Conservation (phyloP, 306 rosid genomes). For the Medicago truncatula region MtrunA17r5.0-ANR NC_053045.1:51554501-51555000, state of each 20-base stretch:
- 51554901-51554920: constrained; percentile 1
- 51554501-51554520: background rate
- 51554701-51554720: background rate
- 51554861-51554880: constrained; percentile 32
- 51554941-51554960: too few species aligned
- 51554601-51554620: too few species aligned
- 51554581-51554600: too few species aligned
- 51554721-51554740: background rate
- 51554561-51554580: too few species aligned
- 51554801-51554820: background rate
- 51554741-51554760: constrained; percentile 45
- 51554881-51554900: constrained; percentile 28
- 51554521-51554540: too few species aligned
- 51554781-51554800: background rate
- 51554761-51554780: constrained; percentile 12
- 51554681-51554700: constrained; percentile 5
- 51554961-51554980: too few species aligned
- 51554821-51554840: constrained; percentile 9
- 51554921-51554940: too few species aligned
- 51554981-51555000: too few species aligned
- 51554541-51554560: too few species aligned
- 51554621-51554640: too few species aligned
- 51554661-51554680: background rate
- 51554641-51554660: background rate
- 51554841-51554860: constrained; percentile 29